A percentile compares a stretch with the other conserved stretches of the same genome.
Evolutionary conservation across 768 basidiomycete genomes (phyloP).

Genomic region (Hypholoma sublateritium): DNA sequence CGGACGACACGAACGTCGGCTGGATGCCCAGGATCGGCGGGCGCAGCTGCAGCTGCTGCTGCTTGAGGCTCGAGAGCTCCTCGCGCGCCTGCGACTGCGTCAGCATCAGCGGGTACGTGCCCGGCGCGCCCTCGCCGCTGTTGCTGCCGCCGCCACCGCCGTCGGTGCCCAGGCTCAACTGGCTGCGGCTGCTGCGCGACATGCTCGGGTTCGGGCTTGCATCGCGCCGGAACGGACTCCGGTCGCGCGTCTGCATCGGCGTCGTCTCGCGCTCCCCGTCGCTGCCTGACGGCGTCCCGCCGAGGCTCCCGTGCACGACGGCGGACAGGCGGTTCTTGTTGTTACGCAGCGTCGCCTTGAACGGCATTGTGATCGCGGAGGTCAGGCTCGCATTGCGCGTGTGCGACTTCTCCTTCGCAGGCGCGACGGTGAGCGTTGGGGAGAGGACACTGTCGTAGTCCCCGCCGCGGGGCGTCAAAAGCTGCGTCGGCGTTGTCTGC

Average conservation of each 20-base stretch:
- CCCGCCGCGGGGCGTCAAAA: conserved; percentile 11
- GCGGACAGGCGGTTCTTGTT: conserved; percentile 26
- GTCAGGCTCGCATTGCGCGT: conserved; percentile 27
- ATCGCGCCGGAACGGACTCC: conserved; percentile 2
- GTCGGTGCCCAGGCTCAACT: conserved; percentile 14
- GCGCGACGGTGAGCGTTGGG: conserved; percentile 18
- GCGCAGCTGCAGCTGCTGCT: conserved; percentile 29
- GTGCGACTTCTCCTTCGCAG: conserved; percentile 21
- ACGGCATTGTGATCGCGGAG: conserved; percentile 21
- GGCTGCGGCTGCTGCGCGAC: conserved; percentile 19
- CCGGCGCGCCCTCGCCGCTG: neutral
- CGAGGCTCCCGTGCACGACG: conserved; percentile 8
- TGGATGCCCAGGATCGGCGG: conserved; percentile 65
- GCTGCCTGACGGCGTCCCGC: conserved; percentile 2
- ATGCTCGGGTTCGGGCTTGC: conserved; percentile 21
- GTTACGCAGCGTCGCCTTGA: conserved; percentile 26
- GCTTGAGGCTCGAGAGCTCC: conserved; percentile 20
- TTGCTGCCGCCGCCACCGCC: neutral
- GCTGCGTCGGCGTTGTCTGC: conserved; percentile 18
- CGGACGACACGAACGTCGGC: conserved; percentile 56
- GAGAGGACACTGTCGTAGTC: conserved; percentile 11
- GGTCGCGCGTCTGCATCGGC: neutral
- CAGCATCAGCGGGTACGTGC: conserved; percentile 10
- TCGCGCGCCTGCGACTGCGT: conserved; percentile 12
- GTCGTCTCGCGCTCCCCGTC: neutral